A percentile compares a stretch with the other conserved stretches of the same genome.
phyloP scores from a whole-genome alignment of 805 yeast species.

The Metschnikowia corniflorae region DNA sequence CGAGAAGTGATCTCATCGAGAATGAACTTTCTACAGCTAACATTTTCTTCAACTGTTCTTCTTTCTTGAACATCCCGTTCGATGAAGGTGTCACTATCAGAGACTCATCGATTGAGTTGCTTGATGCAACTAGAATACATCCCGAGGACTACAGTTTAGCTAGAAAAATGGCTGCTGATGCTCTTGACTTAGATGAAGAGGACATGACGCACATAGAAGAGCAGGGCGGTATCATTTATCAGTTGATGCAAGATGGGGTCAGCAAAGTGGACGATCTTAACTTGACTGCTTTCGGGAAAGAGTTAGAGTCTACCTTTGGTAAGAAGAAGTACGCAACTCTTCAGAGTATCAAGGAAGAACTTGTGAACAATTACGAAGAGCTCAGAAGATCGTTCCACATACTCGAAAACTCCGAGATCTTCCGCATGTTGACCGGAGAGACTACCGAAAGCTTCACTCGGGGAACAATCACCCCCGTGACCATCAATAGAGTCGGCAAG shows the following conservation, averaged over 20 bases:
- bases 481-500: conserved; percentile 66
- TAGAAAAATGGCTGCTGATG: conserved; percentile 96
- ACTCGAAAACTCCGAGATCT: conserved; percentile 67
- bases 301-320: conserved; percentile 68
- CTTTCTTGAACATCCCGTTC: conserved; percentile 77
- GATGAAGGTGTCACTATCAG: conserved; percentile 52
- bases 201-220: conserved; percentile 77
- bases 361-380: conserved; percentile 85
- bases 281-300: conserved; percentile 88
- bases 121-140: conserved; percentile 94
- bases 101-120: conserved; percentile 67
- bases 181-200: conserved; percentile 92
- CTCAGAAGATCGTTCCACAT: conserved; percentile 68
- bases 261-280: conserved; percentile 80
- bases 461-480: conserved; percentile 74
- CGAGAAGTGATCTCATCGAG: conserved; percentile 80
- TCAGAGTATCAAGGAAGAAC: conserved; percentile 80
- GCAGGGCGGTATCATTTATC: conserved; percentile 76
- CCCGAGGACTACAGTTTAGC: conserved; percentile 98
- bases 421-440: conserved; percentile 89
- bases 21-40: conserved; percentile 73
- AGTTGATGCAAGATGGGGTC: conserved; percentile 67
- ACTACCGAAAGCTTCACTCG: conserved; percentile 60
- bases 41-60: conserved; percentile 87
- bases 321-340: conserved; percentile 74